Evolutionary conservation across 495 filamentous ascomycete species (phyloP).

Genomic region (Pseudevernia furfuracea): DNA sequence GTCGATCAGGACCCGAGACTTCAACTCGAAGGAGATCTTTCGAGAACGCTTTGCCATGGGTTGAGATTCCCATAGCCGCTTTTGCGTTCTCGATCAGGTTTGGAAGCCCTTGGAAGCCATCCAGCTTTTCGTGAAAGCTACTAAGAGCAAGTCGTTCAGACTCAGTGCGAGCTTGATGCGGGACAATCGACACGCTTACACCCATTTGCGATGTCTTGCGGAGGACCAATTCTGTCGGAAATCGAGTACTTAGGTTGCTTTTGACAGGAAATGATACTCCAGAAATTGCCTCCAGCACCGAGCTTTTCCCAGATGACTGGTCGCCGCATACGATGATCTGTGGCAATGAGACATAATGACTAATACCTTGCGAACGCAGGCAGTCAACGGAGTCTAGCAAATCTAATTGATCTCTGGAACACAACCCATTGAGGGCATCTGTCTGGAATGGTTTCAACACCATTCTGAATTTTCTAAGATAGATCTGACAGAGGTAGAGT

Average conservation of each 20-base stretch:
- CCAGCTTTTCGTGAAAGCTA: no score
- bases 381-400: slow-evolving; percentile 48
- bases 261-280: slow-evolving; percentile 51
- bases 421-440: slow-evolving; percentile 23
- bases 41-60: slow-evolving; percentile 35
- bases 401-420: slow-evolving; percentile 34
- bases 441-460: slow-evolving; percentile 26
- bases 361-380: slow-evolving; percentile 48
- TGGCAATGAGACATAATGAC: slow-evolving; percentile 48
- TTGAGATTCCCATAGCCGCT: slow-evolving; percentile 46
- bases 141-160: no score
- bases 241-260: slow-evolving; percentile 48
- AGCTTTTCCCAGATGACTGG: slow-evolving; percentile 57
- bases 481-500: background rate
- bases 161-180: slow-evolving; percentile 5
- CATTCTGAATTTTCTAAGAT: slow-evolving; percentile 24
- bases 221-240: slow-evolving; percentile 52
- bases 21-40: slow-evolving; percentile 47
- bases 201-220: slow-evolving; percentile 23
- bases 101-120: slow-evolving; percentile 28
- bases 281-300: slow-evolving; percentile 59
- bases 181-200: slow-evolving; percentile 5
- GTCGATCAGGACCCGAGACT: slow-evolving; percentile 43
- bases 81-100: slow-evolving; percentile 45
- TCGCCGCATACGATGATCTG: slow-evolving; percentile 61